A percentile compares a stretch with the other conserved stretches of the same genome.
These are phyloP conservation scores for Amborella trichopoda DNA, from an alignment of 164 flowering plant genomes.

Conservation along the genomic window DNA sequence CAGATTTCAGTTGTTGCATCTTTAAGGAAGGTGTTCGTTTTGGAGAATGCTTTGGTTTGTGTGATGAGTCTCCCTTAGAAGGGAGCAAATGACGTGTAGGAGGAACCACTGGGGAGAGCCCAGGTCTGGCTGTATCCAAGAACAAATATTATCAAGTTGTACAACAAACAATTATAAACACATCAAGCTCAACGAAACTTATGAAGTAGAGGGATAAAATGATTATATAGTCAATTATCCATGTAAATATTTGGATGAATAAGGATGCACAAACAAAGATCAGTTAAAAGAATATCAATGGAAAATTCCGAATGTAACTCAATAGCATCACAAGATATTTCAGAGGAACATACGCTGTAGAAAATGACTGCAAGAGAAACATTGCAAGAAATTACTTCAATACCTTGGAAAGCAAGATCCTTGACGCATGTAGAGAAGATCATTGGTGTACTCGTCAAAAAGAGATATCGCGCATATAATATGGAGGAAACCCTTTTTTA, in stretches of 20 bases:
- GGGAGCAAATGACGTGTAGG: slow-evolving; percentile 4
- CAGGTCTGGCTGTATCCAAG: slow-evolving; percentile 21
- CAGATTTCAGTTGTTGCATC: slow-evolving; percentile 12
- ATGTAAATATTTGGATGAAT: too few relatives aligned
- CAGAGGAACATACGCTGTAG: too few relatives aligned
- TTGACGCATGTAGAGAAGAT: slow-evolving; percentile 22
- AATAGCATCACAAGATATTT: too few relatives aligned
- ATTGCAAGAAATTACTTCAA: too few relatives aligned
- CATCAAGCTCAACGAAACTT: neutral
- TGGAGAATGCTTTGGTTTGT: slow-evolving; percentile 16
- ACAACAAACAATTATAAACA: slow-evolving; percentile 1
- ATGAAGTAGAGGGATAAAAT: neutral
- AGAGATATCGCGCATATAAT: slow-evolving; percentile 17
- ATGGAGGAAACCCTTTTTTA: slow-evolving; percentile 24
- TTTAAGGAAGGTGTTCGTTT: slow-evolving; percentile 17
- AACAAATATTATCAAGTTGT: slow-evolving; percentile 8
- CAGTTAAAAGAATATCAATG: too few relatives aligned
- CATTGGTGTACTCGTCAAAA: slow-evolving; percentile 34
- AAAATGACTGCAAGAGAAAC: too few relatives aligned
- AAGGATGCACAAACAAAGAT: too few relatives aligned
- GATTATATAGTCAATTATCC: too few relatives aligned
- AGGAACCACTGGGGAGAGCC: slow-evolving; percentile 9
- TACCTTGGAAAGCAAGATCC: slow-evolving; percentile 41
- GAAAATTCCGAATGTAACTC: too few relatives aligned
- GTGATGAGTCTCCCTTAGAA: too few relatives aligned